Evolutionary conservation across 208 protist genomes (phyloP).

Genomic region (Leishmania gerbilli): DNA sequence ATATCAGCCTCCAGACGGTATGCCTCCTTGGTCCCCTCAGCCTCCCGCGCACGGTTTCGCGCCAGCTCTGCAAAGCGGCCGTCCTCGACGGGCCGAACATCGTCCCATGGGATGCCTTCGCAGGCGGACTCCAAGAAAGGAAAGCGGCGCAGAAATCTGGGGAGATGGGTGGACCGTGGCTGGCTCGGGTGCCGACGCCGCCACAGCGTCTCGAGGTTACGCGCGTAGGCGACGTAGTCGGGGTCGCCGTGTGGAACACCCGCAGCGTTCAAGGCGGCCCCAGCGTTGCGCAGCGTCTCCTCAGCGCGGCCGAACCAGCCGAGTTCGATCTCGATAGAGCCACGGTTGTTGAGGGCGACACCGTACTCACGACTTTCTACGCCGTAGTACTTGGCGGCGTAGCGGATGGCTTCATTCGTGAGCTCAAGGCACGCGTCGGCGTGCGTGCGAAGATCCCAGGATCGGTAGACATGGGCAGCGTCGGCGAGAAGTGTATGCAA

Average conservation of each 20-base stretch:
- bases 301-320: slow-evolving; percentile 42
- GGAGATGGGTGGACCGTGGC: slow-evolving; percentile 10
- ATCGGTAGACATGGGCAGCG: slow-evolving; percentile 70
- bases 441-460: slow-evolving; percentile 61
- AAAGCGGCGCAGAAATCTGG: slow-evolving; percentile 52
- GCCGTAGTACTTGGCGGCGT: slow-evolving; percentile 56
- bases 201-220: slow-evolving; percentile 46
- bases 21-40: slow-evolving; percentile 19
- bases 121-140: slow-evolving; percentile 55
- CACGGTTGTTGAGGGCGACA: slow-evolving; percentile 67
- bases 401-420: slow-evolving; percentile 55
- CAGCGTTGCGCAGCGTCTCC: slow-evolving; percentile 45
- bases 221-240: slow-evolving; percentile 69
- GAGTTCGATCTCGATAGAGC: slow-evolving; percentile 71
- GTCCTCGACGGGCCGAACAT: slow-evolving; percentile 62
- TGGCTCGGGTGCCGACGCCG: slow-evolving; percentile 22
- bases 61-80: slow-evolving; percentile 58
- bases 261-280: slow-evolving; percentile 44
- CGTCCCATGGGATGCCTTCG: slow-evolving; percentile 56
- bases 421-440: slow-evolving; percentile 55
- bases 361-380: slow-evolving; percentile 54
- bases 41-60: slow-evolving; percentile 36
- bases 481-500: slow-evolving; percentile 67
- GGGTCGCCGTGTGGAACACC: slow-evolving; percentile 52
- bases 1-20: slow-evolving; percentile 49